Percentiles rank a stretch among this genome's conserved stretches.
These are phyloP conservation scores for Pleurotus sapidus DNA, from an alignment of 768 basidiomycete species.

Conservation along the genomic window DNA sequence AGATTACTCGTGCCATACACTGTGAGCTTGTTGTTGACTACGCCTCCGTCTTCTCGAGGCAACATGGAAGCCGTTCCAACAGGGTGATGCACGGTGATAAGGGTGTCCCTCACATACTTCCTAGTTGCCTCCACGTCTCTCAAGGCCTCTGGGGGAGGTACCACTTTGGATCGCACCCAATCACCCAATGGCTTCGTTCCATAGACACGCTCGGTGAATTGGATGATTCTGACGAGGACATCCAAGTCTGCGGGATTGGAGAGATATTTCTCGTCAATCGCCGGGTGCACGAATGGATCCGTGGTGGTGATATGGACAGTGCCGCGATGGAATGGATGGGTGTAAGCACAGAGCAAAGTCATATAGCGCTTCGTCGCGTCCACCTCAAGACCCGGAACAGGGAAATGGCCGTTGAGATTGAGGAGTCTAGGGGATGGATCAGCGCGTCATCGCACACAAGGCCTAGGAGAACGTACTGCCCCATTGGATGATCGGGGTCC, in stretches of 20 bases:
- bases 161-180: slow-evolving; percentile 10
- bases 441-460: neutral
- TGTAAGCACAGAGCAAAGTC: slow-evolving; percentile 13
- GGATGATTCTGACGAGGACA: slow-evolving; percentile 1
- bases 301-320: slow-evolving; percentile 17
- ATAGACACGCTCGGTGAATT: slow-evolving; percentile 11
- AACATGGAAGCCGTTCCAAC: slow-evolving; percentile 29
- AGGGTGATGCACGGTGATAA: slow-evolving; percentile 24
- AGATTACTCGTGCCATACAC: slow-evolving; percentile 12
- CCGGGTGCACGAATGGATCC: slow-evolving; percentile 15
- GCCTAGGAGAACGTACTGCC: neutral
- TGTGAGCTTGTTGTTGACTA: slow-evolving; percentile 15
- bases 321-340: slow-evolving; percentile 14
- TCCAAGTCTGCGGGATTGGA: slow-evolving; percentile 9
- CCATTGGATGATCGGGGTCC: slow-evolving; percentile 8
- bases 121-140: slow-evolving; percentile 11
- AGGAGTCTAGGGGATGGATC: slow-evolving; percentile 1
- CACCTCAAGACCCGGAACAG: neutral
- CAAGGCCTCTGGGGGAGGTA: slow-evolving; percentile 7
- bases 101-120: slow-evolving; percentile 14
- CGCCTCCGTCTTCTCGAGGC: slow-evolving; percentile 31
- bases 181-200: slow-evolving; percentile 9
- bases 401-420: slow-evolving; percentile 7
- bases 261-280: slow-evolving; percentile 15
- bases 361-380: slow-evolving; percentile 12